These are phyloP conservation scores for Leccinum angustisporum DNA, from an alignment of 1,284 basidiomycete species.

Conservation along the genomic window DNA sequence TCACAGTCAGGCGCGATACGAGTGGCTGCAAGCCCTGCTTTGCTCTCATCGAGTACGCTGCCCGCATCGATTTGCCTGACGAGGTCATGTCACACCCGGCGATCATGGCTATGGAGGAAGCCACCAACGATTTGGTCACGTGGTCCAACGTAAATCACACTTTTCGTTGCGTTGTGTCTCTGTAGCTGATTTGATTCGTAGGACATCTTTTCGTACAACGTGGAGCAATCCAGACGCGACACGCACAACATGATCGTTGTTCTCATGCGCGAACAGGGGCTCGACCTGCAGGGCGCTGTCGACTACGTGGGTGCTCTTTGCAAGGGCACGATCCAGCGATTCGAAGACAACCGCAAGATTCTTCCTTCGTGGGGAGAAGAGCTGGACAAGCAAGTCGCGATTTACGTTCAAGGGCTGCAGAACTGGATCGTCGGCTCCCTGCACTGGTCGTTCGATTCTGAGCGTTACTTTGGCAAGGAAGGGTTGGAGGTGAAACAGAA, in stretches of 20 bases:
- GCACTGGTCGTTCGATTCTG: conserved; percentile 60
- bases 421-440: conserved; percentile 60
- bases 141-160: conserved; percentile 53
- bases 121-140: conserved; percentile 57
- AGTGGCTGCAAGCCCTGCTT: conserved; percentile 59
- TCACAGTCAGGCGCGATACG: conserved; percentile 56
- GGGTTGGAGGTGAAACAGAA: conserved; percentile 48
- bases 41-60: conserved; percentile 58
- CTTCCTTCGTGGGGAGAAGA: conserved; percentile 55
- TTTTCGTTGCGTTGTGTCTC: neutral
- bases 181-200: conserved; percentile 24
- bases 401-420: conserved; percentile 52
- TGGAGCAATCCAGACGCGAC: conserved; percentile 56
- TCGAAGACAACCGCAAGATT: conserved; percentile 41
- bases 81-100: conserved; percentile 51
- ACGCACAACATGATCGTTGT: conserved; percentile 61
- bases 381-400: conserved; percentile 48
- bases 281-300: conserved; percentile 50
- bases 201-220: conserved; percentile 65
- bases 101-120: conserved; percentile 51
- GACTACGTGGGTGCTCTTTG: conserved; percentile 55
- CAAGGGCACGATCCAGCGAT: conserved; percentile 46
- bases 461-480: conserved; percentile 52
- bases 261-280: conserved; percentile 51
- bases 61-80: conserved; percentile 56